Evolutionary conservation across 1,139 yeast species (phyloP).

Genomic region (Debaryomyces coudertii): DNA sequence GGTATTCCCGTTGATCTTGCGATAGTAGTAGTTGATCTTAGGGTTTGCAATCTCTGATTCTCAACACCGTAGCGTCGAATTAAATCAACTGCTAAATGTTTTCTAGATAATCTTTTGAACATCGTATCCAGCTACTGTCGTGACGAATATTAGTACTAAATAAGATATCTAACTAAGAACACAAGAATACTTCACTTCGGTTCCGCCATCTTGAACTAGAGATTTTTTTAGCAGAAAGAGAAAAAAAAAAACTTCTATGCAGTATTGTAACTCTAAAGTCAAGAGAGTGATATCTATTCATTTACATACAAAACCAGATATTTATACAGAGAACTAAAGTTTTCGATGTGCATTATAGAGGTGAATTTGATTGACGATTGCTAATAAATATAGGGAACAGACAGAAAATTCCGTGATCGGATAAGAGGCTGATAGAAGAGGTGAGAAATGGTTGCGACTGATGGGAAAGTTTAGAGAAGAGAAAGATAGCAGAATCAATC

Average conservation of each 20-base stretch:
- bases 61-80: slow-evolving; percentile 8
- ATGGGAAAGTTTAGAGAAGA: not conserved
- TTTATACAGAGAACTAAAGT: slow-evolving; percentile 8
- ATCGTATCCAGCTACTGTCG: slow-evolving; percentile 1
- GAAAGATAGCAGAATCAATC: not conserved
- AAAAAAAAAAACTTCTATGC: slow-evolving; percentile 8
- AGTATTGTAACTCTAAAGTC: not conserved
- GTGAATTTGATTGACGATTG: not conserved
- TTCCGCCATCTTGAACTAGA: slow-evolving; percentile 3
- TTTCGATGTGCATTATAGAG: slow-evolving; percentile 5
- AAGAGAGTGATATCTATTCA: slow-evolving; percentile 8
- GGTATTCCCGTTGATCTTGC: slow-evolving; percentile 7
- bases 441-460: not conserved
- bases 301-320: slow-evolving; percentile 4
- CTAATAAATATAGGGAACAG: not conserved
- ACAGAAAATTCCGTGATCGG: not conserved
- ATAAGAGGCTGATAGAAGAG: not conserved
- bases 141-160: not conserved
- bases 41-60: not conserved
- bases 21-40: slow-evolving; percentile 6
- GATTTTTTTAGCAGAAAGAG: not conserved
- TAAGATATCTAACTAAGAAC: not conserved
- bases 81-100: not conserved
- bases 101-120: slow-evolving; percentile 7
- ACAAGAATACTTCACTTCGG: slow-evolving; percentile 1